These are phyloP conservation scores for Nicotiana noctiflora DNA, from an alignment of 257 asterid species.

Conservation along the genomic window DNA sequence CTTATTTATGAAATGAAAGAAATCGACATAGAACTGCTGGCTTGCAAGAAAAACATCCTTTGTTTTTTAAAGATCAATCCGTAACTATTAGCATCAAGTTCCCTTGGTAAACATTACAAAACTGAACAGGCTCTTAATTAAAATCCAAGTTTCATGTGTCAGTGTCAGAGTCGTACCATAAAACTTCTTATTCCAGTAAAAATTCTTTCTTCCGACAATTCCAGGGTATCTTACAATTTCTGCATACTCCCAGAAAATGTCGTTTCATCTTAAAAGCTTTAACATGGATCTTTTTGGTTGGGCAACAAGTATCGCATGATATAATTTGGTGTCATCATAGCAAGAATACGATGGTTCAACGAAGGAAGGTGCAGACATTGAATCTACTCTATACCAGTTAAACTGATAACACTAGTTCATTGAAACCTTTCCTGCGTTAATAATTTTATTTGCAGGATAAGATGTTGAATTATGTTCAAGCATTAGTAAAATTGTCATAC, in stretches of 20 bases:
- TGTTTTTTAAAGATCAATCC: neutral
- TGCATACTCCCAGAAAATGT: neutral
- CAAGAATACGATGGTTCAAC: neutral
- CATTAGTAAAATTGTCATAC: neutral
- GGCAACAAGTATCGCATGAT: neutral
- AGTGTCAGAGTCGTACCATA: neutral
- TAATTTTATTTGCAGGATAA: neutral
- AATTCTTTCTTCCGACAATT: neutral
- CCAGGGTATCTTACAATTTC: neutral
- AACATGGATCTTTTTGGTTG: neutral
- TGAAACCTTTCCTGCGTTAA: neutral
- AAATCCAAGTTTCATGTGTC: neutral
- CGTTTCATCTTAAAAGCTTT: neutral
- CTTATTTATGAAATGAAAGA: neutral
- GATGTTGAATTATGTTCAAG: neutral
- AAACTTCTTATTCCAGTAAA: neutral
- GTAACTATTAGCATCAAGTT: neutral
- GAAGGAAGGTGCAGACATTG: neutral
- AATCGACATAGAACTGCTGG: neutral
- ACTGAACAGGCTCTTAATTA: neutral
- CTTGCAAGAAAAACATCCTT: neutral
- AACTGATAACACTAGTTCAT: neutral
- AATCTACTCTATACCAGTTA: neutral
- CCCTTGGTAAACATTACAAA: neutral
- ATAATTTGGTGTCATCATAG: neutral